Evolutionary conservation across 2,329 filamentous ascomycete species (phyloP), one percentile per base, ranked within the genome.

Genomic region (Corinectria fuckeliana): DNA sequence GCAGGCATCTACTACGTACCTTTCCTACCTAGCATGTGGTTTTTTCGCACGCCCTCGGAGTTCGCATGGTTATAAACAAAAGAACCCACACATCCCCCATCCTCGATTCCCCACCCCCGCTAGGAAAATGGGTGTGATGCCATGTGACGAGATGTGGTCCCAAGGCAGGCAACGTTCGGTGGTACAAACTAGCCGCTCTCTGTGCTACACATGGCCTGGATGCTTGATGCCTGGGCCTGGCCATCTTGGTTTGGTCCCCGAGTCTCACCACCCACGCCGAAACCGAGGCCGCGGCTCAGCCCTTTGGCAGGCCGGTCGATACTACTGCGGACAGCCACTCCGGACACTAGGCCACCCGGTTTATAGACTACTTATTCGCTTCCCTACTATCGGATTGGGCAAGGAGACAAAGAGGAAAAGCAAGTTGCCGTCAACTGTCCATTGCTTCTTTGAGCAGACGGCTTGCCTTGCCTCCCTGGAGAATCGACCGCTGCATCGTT

Each of bases 101-200:
- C n/a, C 32, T 9, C 32, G 28, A 26, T 48, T 48, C 50, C 50
- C 50, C 32, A 42, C 50, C 42, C 26, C 34, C 36, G 49, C 42
- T 42, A 36, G 41, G 50, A 50, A 53, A 53, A 49, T 58, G 50
- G 49, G 56, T 53, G 56, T 53, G 49, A 49, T 58, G 56, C 41
- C 20, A 53, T 58, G 56, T 58, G 50, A 58, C 56, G 36, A 58
- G 41, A 48, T 51, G 41, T 39, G 18, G 48, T 58, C 49, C n/a
- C 52, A 53, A 53, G 49, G 42, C 56, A 58, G 49, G n/a, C n/a
- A n/a, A n/a, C n/a, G n/a, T n/a, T n/a, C n/a, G n/a, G 56, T 58
- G 49, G 50, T 44, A 58, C 49, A 51, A 57, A 51, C 55, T 57
- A 51, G 48, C 18, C 55, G 41, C 55, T n/a, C 44, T 50, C 45